A percentile compares a stretch with the other conserved stretches of the same genome.
phyloP scores from a whole-genome alignment of 2,329 filamentous ascomycete species.

The Apiospora arundinis region DNA sequence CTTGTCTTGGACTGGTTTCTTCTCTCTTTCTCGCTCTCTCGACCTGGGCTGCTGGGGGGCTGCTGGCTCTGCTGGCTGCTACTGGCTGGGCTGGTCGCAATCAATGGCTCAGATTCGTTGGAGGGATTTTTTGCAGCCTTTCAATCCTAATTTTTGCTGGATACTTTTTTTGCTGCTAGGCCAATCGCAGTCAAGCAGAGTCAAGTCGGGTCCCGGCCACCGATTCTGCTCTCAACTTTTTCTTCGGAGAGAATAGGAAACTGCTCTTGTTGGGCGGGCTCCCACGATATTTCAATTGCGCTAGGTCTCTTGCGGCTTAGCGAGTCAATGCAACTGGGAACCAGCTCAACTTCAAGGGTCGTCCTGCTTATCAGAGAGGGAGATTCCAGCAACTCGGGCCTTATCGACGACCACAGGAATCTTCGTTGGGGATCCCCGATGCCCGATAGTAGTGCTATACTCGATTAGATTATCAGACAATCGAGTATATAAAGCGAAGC shows the following conservation, averaged over 20 bases:
- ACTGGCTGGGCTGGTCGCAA: neutral
- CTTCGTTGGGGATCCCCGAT: constrained; percentile 16
- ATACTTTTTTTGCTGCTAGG: constrained; percentile 10
- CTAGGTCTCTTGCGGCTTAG: neutral
- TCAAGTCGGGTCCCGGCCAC: constrained; percentile 12
- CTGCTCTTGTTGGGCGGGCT: constrained; percentile 19
- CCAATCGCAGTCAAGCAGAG: constrained; percentile 11
- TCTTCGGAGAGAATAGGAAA: constrained; percentile 22
- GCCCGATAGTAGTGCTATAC: neutral
- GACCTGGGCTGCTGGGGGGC: neutral
- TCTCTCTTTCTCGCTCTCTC: neutral
- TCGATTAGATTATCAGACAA: neutral
- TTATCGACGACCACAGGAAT: neutral
- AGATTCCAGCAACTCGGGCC: neutral
- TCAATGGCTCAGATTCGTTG: constrained; percentile 9
- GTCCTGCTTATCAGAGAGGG: neutral
- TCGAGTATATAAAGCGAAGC: neutral
- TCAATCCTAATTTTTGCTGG: constrained; percentile 22
- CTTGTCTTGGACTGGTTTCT: neutral
- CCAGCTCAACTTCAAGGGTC: neutral
- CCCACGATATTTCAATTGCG: constrained; percentile 13
- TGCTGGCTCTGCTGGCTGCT: neutral
- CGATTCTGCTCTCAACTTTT: constrained; percentile 21
- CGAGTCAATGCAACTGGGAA: neutral
- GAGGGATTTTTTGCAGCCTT: constrained; percentile 19